phyloP scores from a whole-genome alignment of 345 rosid species.

The Hibiscus tridactylites region DNA sequence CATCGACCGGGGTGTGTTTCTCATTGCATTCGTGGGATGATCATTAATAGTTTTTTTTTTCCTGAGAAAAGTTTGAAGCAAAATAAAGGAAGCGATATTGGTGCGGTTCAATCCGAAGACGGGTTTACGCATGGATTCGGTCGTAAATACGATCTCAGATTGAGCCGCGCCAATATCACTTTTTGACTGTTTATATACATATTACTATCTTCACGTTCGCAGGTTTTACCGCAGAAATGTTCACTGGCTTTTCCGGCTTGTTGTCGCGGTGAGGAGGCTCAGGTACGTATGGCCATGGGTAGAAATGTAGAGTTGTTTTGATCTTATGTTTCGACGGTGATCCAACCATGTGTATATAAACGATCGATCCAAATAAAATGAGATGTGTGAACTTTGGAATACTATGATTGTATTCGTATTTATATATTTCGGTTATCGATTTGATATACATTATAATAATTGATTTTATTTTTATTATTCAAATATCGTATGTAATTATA shows the following conservation, averaged over 20 bases:
- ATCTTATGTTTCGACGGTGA: not conserved
- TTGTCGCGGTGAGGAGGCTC: not conserved
- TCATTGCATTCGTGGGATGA: slow-evolving; percentile 13
- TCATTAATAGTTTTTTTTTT: not conserved
- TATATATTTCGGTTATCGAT: too few relatives aligned
- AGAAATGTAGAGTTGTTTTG: not conserved
- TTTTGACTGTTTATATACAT: not conserved
- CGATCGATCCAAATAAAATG: too few relatives aligned
- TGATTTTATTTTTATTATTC: too few relatives aligned
- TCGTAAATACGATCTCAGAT: slow-evolving; percentile 77
- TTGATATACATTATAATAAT: too few relatives aligned
- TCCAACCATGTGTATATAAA: too few relatives aligned
- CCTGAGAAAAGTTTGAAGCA: slow-evolving; percentile 1
- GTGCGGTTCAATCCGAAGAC: slow-evolving; percentile 97
- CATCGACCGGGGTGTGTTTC: not conserved
- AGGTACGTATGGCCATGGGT: not conserved
- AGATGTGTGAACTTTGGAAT: too few relatives aligned
- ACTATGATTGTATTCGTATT: too few relatives aligned
- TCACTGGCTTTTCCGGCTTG: too few relatives aligned
- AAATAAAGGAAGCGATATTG: slow-evolving; percentile 60
- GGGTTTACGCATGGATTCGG: slow-evolving; percentile 33
- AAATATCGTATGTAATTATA: too few relatives aligned
- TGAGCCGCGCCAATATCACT: slow-evolving; percentile 99
- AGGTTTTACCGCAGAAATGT: not conserved
- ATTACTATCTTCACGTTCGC: too few relatives aligned